Percentiles rank a stretch among this genome's conserved stretches.
phyloP scores from a whole-genome alignment of 257 asterid genomes.

The Parsonsia alboflavescens region DNA sequence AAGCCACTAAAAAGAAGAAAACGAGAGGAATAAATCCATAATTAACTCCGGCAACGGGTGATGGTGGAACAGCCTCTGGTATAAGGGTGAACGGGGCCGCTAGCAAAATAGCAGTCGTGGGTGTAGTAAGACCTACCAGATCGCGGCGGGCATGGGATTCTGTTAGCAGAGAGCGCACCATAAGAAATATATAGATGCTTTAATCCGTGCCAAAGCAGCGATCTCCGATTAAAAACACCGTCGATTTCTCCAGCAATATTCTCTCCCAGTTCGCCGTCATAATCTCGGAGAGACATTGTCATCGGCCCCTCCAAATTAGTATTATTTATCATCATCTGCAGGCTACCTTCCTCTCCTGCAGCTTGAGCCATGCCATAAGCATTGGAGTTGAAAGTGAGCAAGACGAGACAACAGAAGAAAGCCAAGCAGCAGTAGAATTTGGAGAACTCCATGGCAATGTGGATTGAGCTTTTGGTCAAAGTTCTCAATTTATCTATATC shows the following conservation, averaged over 20 bases:
- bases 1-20: background rate
- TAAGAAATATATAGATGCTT: slow-evolving; percentile 62
- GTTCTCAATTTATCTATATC: background rate
- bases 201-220: slow-evolving; percentile 51
- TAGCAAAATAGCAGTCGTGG: slow-evolving; percentile 55
- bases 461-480: background rate
- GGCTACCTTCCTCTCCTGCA: slow-evolving; percentile 18
- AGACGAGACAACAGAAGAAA: slow-evolving; percentile 19
- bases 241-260: slow-evolving; percentile 13
- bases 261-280: slow-evolving; percentile 22
- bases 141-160: slow-evolving; percentile 77
- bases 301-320: slow-evolving; percentile 31
- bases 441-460: slow-evolving; percentile 29
- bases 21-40: background rate
- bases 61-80: slow-evolving; percentile 81
- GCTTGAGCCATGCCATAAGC: slow-evolving; percentile 21
- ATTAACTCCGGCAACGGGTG: slow-evolving; percentile 66
- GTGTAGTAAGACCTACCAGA: slow-evolving; percentile 87
- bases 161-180: slow-evolving; percentile 64
- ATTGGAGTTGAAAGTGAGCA: slow-evolving; percentile 1
- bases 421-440: slow-evolving; percentile 9
- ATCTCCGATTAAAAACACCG: slow-evolving; percentile 33
- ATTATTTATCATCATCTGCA: slow-evolving; percentile 29
- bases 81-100: slow-evolving; percentile 73
- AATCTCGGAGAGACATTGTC: slow-evolving; percentile 27